These are phyloP conservation scores for Globisporangium nagaii DNA, from an alignment of 352 stramenopile species.

Conservation along the genomic window DNA sequence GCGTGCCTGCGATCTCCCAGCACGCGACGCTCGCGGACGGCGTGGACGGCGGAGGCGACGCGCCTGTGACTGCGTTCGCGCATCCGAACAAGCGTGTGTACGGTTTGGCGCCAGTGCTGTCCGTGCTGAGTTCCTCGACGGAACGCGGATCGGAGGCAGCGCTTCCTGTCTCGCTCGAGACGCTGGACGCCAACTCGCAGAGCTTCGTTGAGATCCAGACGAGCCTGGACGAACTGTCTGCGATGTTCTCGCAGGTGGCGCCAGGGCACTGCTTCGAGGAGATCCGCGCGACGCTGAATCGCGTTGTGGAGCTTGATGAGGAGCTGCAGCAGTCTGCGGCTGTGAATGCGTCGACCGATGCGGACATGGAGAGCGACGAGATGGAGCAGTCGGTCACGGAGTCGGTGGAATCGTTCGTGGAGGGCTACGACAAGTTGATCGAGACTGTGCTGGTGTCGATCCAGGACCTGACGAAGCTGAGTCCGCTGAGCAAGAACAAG, in stretches of 20 bases:
- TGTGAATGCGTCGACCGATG: not conserved
- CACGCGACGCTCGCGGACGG: conserved; percentile 38
- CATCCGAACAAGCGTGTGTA: conserved; percentile 51
- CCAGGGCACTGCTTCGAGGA: conserved; percentile 29
- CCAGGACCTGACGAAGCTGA: conserved; percentile 66
- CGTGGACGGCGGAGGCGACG: conserved; percentile 31
- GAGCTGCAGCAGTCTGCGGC: conserved; percentile 15
- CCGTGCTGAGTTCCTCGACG: not conserved
- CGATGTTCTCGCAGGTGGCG: conserved; percentile 21
- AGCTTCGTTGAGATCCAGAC: conserved; percentile 29
- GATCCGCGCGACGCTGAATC: conserved; percentile 19
- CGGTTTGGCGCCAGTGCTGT: conserved; percentile 51
- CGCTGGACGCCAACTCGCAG: conserved; percentile 26
- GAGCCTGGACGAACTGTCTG: conserved; percentile 19
- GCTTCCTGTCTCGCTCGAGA: conserved; percentile 22
- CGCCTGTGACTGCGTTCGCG: conserved; percentile 48
- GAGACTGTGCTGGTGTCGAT: conserved; percentile 76
- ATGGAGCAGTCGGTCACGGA: conserved; percentile 10
- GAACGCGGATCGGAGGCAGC: not conserved
- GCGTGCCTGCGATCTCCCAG: conserved; percentile 54
- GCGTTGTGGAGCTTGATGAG: conserved; percentile 26
- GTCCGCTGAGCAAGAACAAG: conserved; percentile 18
- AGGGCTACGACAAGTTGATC: conserved; percentile 64
- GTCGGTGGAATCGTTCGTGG: conserved; percentile 35
- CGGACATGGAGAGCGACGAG: conserved; percentile 18